These are phyloP conservation scores for Achaetomium macrosporum DNA, from an alignment of 2,329 filamentous ascomycete genomes.

Conservation along the genomic window DNA sequence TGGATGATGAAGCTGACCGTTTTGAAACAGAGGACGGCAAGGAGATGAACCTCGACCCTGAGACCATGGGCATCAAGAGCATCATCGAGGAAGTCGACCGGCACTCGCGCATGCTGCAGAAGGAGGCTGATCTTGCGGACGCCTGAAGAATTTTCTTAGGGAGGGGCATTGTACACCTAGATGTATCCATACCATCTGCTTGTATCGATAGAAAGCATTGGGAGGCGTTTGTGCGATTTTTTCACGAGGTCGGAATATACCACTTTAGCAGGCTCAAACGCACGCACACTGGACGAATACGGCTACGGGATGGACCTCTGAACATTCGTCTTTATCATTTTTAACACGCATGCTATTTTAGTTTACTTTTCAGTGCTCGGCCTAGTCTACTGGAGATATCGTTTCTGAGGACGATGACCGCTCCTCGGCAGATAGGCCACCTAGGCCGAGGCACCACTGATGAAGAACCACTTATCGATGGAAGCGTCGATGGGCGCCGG, in stretches of 20 bases:
- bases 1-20: slow-evolving; percentile 1
- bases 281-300: neutral
- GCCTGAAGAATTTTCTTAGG: slow-evolving; percentile 18
- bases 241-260: slow-evolving; percentile 7
- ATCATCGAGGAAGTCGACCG: slow-evolving; percentile 84
- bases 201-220: slow-evolving; percentile 12
- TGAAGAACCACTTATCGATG: slow-evolving; percentile 99
- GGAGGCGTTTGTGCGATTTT: slow-evolving; percentile 14
- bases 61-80: slow-evolving; percentile 76
- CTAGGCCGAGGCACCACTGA: slow-evolving; percentile 87
- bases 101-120: slow-evolving; percentile 75
- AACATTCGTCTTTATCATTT: slow-evolving; percentile 1
- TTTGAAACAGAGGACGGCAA: slow-evolving; percentile 74
- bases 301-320: too few species aligned
- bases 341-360: neutral
- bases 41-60: slow-evolving; percentile 75
- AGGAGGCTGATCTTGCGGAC: slow-evolving; percentile 71
- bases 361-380: neutral
- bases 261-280: neutral
- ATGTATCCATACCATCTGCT: slow-evolving; percentile 8
- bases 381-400: too few species aligned
- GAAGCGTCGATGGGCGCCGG: slow-evolving; percentile 88
- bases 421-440: neutral
- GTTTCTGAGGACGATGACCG: too few species aligned
- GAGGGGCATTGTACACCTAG: neutral